These are phyloP conservation scores for Annulohypoxylon truncatum DNA, from an alignment of 2,329 filamentous ascomycete species.

Conservation along the genomic window DNA sequence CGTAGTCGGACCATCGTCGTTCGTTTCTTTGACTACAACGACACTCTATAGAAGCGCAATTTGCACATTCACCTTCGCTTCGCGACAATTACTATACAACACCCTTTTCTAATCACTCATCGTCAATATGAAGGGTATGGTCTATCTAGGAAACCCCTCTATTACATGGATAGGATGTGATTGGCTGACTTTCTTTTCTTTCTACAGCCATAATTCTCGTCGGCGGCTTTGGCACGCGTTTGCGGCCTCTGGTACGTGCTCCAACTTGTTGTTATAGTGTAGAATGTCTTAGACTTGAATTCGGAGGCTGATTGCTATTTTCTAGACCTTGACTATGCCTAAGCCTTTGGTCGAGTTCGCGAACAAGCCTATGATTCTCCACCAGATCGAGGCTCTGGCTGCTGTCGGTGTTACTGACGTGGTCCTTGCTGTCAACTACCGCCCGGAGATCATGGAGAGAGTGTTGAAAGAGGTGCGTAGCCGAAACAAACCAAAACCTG, in stretches of 20 bases:
- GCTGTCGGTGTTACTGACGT: conserved; percentile 96
- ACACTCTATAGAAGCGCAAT: conserved; percentile 4
- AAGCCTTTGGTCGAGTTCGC: conserved; percentile 98
- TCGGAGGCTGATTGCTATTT: conserved; percentile 42
- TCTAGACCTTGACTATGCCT: conserved; percentile 91
- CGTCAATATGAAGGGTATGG: conserved; percentile 57
- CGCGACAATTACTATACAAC: conserved; percentile 11
- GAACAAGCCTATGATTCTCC: conserved; percentile 99
- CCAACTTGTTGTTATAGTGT: conserved; percentile 9
- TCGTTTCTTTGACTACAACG: conserved; percentile 29
- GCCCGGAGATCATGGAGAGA: conserved; percentile 96
- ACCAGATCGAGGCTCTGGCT: conserved; percentile 95
- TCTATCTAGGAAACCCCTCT: not conserved
- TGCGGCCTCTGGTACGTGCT: conserved; percentile 86
- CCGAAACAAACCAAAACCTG: conserved; percentile 17
- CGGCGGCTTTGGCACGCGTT: conserved; percentile 97
- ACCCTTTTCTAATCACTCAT: conserved; percentile 5
- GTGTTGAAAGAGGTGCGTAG: conserved; percentile 83
- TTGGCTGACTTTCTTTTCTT: conserved; percentile 22
- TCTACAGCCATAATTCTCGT: conserved; percentile 92
- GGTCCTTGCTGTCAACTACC: conserved; percentile 98
- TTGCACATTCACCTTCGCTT: conserved; percentile 26
- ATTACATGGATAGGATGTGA: conserved; percentile 34
- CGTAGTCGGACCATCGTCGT: conserved; percentile 25
- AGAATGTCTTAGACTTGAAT: conserved; percentile 23